Evolutionary conservation across 257 asterid genomes (phyloP), one percentile per base, ranked within the genome.

Genomic region (Ophiorrhiza pumila): DNA sequence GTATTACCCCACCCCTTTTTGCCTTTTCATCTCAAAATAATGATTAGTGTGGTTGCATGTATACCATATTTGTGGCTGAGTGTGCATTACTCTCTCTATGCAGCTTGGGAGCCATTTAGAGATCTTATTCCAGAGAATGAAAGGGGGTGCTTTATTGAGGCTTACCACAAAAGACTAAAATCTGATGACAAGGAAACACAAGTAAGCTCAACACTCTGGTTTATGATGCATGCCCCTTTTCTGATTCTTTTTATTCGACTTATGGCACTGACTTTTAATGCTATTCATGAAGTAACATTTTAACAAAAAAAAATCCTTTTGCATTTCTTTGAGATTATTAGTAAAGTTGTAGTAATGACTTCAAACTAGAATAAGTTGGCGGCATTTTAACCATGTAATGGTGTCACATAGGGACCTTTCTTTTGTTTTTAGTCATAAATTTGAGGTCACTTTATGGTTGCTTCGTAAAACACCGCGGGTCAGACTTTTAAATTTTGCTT

Each of bases 71-170:
- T 71, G 50, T 25, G 39, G 50, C 43, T 65, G 73, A 71, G 60
- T 79, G 59, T 65, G 56, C 25, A 37, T 35, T 73, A 2, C n/a
- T 59, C 56, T 62, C 45, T 61, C n/a, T 50, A 10, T 85, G 63
- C 86, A 95, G 99, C 88, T 47, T 94, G 99, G 99, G 97, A 94
- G 83, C 85, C 93, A 62, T 94, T 91, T 84, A 90, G 93, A 82
- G 97, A 91, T 83, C 90, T 86, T 78, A 88, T 94, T 78, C 99
- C 99, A 7, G 97, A 87, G 77, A 78, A 87, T 81, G 99, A 94
- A 85, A 87, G 99, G 78, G 89, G 86, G 27, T 86, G 93, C 78
- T 80, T 91, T 35, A 82, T 94, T 43, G 85, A 94, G 68, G 97
- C 99, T 68, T 94, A 88, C 76, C 90, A 82, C 83, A 94, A 90